Base-by-base conservation (phyloP, 2,329 filamentous ascomycete genomes). In the Verticillium longisporum region DNA sequence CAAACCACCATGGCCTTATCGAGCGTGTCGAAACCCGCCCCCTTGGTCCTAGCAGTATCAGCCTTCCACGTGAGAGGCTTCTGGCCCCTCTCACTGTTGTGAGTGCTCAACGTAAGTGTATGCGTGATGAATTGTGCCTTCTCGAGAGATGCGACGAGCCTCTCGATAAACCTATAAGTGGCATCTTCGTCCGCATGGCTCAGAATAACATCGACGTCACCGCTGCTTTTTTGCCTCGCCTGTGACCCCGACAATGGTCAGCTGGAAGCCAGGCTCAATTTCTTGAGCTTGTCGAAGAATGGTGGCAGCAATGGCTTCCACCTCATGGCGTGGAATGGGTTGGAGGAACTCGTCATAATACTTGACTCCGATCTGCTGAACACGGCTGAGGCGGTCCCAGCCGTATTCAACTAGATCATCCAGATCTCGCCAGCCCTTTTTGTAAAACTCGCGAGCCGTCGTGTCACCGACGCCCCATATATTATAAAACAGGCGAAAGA, bases 1-100 rank as follows among this genome's bases (percentile, higher is more conserved):
- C 94, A 98, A 0, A 97, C 92, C 1, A 97, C 89, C 59, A 98
- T 77, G 0, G 92, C 92, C 73, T 97, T 97, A 73, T 98, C 93
- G 1, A 98, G 81, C 0, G 87, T 91, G 70, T 97, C 93, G 66
- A 97, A 97, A 0, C 91, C 90, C 26, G 80, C 77, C 0, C 82
- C 82, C 13, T 59, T 62, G 18, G 18, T 61, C 45, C 45, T 53
- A 2, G 56, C 60, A 26, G 65, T 69, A 56, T 74, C 70, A 0
- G 81, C 82, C 64, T 81, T 82, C 82, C 82, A 86, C 18, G 74
- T 71, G 6, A 85, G 73, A 0, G 85, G 78, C 26, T 68, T 72
- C 68, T 97, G 92, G 4, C 85, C 88, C 32, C 92, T 84, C 59
- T 90, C 82, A 11, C 89, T 91, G 65, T 87, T 90, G 56, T 83